Conservation (phyloP, 2,329 filamentous ascomycete species). For the Botrytis deweyae region DNA sequence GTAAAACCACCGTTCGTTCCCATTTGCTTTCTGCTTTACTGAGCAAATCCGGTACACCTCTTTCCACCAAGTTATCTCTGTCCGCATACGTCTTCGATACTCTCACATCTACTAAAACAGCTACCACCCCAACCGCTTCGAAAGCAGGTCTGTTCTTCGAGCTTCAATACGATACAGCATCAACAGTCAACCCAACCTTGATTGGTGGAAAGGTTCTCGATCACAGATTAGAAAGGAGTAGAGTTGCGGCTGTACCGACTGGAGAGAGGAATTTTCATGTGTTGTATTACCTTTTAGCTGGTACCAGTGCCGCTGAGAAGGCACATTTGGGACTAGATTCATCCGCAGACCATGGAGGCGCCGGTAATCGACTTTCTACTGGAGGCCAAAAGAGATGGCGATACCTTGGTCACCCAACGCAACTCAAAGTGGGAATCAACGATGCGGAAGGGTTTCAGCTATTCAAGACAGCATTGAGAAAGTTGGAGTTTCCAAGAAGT, state of each 20-base stretch:
- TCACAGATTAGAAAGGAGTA: slow-evolving; percentile 86
- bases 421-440: slow-evolving; percentile 95
- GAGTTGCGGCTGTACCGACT: slow-evolving; percentile 87
- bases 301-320: slow-evolving; percentile 89
- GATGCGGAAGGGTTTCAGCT: slow-evolving; percentile 94
- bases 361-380: slow-evolving; percentile 51
- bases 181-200: slow-evolving; percentile 78
- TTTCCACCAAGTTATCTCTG: slow-evolving; percentile 90
- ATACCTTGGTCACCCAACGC: slow-evolving; percentile 92
- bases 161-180: slow-evolving; percentile 90
- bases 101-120: slow-evolving; percentile 93
- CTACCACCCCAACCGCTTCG: slow-evolving; percentile 91
- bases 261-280: slow-evolving; percentile 97
- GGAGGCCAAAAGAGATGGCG: slow-evolving; percentile 79
- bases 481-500: slow-evolving; percentile 87
- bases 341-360: slow-evolving; percentile 36
- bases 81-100: slow-evolving; percentile 95
- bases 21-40: slow-evolving; percentile 85
- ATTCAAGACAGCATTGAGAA: slow-evolving; percentile 93
- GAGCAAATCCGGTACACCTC: slow-evolving; percentile 84
- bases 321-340: slow-evolving; percentile 67
- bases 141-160: slow-evolving; percentile 96
- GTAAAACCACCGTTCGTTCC: slow-evolving; percentile 91
- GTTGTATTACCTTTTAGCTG: slow-evolving; percentile 90
- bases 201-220: slow-evolving; percentile 94